Evolutionary conservation across 2,329 filamentous ascomycete genomes (phyloP), one percentile per base, ranked within the genome.

Genomic region (Dichotomopilus funicola): DNA sequence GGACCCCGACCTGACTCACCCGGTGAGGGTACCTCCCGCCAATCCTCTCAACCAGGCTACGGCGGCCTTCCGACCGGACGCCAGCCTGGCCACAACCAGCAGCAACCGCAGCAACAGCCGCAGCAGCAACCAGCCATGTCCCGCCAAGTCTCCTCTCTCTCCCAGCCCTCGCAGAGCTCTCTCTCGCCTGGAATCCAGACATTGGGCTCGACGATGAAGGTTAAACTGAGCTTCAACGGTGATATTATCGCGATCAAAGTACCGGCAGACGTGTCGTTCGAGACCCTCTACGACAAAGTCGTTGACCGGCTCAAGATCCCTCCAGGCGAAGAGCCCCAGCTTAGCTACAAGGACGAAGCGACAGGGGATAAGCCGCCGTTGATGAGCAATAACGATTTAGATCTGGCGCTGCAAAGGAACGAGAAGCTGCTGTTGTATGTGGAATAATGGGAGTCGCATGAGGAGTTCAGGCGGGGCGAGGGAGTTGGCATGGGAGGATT

Each of bases 241-340:
- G 92, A 96, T 63, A 83, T 95, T 55, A 92, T 96, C 62, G 88
- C 94, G 45, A 91, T 99, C 65, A 86, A 91, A 37, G 89, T 97
- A 54, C 87, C 92, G 0, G 80, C 81, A 1, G 88, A 95, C 53
- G 90, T 95, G 64, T 80, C 80, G 53, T 94, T 86, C 70, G 77
- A 81, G 52, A 87, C 90, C 59, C 78, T 99, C 7, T 86, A 87
- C 64, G 86, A 91, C 62, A 95, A 94, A 72, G 84, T 97, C 57
- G 81, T 83, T 49, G 90, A 96, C 64, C 82, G 94, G 45, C 79
- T 95, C 61, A 91, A 91, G 73, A 80, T 95, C 50, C 77, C 76
- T 0, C 73, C 76, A 10, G 76, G 81, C 8, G 85, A 89, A n/a
- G 81, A 87, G 27, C 79, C 96, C 34, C 78, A 87, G 59, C 80